phyloP scores from a whole-genome alignment of 345 rosid genomes.

The Corymbia maculata region DNA sequence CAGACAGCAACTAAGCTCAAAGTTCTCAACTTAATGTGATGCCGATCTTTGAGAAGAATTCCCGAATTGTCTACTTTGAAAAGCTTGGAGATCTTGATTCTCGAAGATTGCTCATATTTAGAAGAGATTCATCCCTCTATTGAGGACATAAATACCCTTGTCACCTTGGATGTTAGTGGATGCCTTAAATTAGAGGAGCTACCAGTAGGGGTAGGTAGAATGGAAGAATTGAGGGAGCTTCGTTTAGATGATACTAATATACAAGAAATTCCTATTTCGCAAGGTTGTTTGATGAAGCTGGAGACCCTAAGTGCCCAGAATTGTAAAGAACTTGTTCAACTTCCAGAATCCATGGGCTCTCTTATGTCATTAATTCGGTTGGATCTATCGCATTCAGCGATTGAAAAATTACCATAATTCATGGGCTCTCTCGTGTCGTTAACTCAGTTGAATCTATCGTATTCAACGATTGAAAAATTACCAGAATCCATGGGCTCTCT shows the following conservation, averaged over 20 bases:
- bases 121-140: not conserved
- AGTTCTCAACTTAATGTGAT: not conserved
- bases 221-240: not conserved
- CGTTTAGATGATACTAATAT: not conserved
- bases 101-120: fast-evolving
- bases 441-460: too few relatives aligned
- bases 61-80: not conserved
- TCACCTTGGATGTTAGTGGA: not conserved
- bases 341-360: not conserved
- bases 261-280: not conserved
- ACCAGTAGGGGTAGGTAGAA: not conserved
- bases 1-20: not conserved
- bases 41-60: not conserved
- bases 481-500: too few relatives aligned
- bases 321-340: not conserved
- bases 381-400: not conserved
- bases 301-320: not conserved
- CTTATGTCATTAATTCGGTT: not conserved
- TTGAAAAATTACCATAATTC: not conserved
- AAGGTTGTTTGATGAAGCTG: not conserved
- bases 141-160: not conserved
- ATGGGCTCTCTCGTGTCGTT: too few relatives aligned
- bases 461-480: too few relatives aligned
- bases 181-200: not conserved
- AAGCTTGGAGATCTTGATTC: not conserved